phyloP scores from a whole-genome alignment of 1,284 basidiomycete species.

The Thecaphora thlaspeos region DNA sequence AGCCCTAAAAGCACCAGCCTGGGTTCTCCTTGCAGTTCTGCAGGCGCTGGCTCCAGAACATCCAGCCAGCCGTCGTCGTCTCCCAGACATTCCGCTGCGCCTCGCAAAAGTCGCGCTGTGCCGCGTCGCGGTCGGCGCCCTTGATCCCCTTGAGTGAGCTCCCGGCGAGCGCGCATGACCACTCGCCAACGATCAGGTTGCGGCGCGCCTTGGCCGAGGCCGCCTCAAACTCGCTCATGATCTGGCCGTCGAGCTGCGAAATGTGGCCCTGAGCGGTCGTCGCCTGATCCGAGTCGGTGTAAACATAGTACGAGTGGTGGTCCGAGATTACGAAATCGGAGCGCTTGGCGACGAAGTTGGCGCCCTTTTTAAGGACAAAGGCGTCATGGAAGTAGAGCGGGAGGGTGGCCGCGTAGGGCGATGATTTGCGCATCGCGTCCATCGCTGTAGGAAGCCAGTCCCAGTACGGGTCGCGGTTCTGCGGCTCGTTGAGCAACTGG shows the following conservation, averaged over 20 bases:
- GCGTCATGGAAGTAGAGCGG: slow-evolving; percentile 76
- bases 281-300: slow-evolving; percentile 53
- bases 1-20: slow-evolving; percentile 55
- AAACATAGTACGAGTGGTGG: slow-evolving; percentile 70
- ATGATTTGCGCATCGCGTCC: slow-evolving; percentile 63
- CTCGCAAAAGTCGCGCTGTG: slow-evolving; percentile 65
- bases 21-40: slow-evolving; percentile 52
- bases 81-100: slow-evolving; percentile 68
- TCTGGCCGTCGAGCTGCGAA: slow-evolving; percentile 40
- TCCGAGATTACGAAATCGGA: slow-evolving; percentile 74
- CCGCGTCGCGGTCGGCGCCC: slow-evolving; percentile 61
- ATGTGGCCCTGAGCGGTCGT: slow-evolving; percentile 47
- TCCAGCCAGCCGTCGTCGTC: slow-evolving; percentile 68
- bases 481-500: slow-evolving; percentile 74
- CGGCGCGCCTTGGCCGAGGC: slow-evolving; percentile 54
- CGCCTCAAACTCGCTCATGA: slow-evolving; percentile 23
- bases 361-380: slow-evolving; percentile 68
- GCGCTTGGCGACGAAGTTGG: slow-evolving; percentile 64
- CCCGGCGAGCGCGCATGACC: slow-evolving; percentile 64
- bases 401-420: slow-evolving; percentile 62
- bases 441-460: slow-evolving; percentile 61
- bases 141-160: slow-evolving; percentile 64
- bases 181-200: slow-evolving; percentile 67
- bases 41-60: slow-evolving; percentile 69
- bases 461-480: slow-evolving; percentile 48